Conservation (phyloP, 768 basidiomycete species). For the Mycena alexandri region DNA sequence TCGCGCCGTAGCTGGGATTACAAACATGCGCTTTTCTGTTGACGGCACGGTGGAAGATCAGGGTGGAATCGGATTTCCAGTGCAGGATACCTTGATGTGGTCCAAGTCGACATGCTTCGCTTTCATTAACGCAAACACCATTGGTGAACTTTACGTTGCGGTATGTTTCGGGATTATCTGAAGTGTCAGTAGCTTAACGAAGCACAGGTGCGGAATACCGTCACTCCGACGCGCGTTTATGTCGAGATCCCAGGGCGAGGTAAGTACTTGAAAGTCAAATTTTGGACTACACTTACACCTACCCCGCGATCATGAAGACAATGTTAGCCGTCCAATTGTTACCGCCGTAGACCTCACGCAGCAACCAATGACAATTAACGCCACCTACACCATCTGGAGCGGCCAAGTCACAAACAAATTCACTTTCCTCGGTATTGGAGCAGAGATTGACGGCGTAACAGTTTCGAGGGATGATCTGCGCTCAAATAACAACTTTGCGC, state of each 20-base stretch:
- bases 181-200: background rate
- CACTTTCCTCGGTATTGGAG: too few relatives aligned
- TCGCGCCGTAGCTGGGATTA: slow-evolving; percentile 4
- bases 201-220: slow-evolving; percentile 15
- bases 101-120: background rate
- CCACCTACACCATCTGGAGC: slow-evolving; percentile 10
- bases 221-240: slow-evolving; percentile 9
- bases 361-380: background rate
- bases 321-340: background rate
- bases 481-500: too few relatives aligned
- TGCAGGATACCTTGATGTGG: slow-evolving; percentile 3
- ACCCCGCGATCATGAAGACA: too few relatives aligned
- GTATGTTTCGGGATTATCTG: slow-evolving; percentile 2
- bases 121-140: background rate
- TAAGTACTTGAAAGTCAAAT: too few relatives aligned
- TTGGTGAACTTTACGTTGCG: slow-evolving; percentile 3
- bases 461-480: too few relatives aligned
- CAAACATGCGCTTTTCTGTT: slow-evolving; percentile 4
- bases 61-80: slow-evolving; percentile 7
- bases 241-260: background rate
- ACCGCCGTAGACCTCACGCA: background rate
- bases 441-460: too few relatives aligned
- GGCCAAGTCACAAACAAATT: too few relatives aligned
- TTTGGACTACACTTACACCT: background rate
- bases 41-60: slow-evolving; percentile 16